Percentiles rank a stretch among this genome's conserved stretches.
phyloP scores from a whole-genome alignment of 495 filamentous ascomycete genomes.

The Daldinia bambusicola region DNA sequence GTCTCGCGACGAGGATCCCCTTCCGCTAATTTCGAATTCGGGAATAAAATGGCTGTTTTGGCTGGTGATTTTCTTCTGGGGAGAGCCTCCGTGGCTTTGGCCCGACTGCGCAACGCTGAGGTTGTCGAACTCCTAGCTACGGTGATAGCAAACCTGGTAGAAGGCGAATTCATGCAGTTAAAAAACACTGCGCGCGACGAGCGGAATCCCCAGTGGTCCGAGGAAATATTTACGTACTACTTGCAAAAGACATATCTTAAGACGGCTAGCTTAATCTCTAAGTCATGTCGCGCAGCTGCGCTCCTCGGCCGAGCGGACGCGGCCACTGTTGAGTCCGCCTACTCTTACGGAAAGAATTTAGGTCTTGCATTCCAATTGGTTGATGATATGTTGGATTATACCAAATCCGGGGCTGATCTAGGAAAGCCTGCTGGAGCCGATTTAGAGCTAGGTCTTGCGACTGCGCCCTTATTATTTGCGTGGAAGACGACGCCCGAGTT shows the following conservation, averaged over 20 bases:
- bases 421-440: conserved; percentile 97
- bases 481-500: conserved; percentile 91
- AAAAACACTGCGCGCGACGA: conserved; percentile 95
- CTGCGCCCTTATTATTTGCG: conserved; percentile 94
- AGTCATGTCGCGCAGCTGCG: conserved; percentile 90
- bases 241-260: conserved; percentile 99
- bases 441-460: conserved; percentile 91
- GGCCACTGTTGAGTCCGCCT: conserved; percentile 88
- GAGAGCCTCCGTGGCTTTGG: conserved; percentile 91
- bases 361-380: conserved; percentile 98
- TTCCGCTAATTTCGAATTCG: conserved; percentile 91
- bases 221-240: conserved; percentile 91
- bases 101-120: conserved; percentile 88
- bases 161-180: conserved; percentile 99
- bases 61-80: conserved; percentile 95
- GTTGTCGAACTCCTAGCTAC: conserved; percentile 94
- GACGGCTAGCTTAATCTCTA: conserved; percentile 93
- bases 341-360: conserved; percentile 89
- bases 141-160: conserved; percentile 95
- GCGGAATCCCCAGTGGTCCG: conserved; percentile 79
- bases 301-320: conserved; percentile 80
- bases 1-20: conserved; percentile 80
- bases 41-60: conserved; percentile 98
- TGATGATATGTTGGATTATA: conserved; percentile 98
- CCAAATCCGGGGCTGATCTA: conserved; percentile 80